Conservation (phyloP, 164 flowering plant species). For the Stephania cephalantha region DNA sequence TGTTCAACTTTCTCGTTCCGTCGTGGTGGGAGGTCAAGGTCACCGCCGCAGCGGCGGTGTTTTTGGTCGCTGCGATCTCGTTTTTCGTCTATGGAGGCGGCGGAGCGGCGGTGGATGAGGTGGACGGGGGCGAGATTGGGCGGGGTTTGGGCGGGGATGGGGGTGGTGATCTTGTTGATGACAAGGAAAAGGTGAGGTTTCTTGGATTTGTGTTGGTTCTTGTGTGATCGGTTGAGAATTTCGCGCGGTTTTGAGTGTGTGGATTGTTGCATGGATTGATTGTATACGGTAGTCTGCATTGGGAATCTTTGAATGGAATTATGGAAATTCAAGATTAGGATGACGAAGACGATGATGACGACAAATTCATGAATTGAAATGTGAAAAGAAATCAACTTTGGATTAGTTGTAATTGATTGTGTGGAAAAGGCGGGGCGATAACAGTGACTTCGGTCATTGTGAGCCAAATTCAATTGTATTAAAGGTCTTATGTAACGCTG, state of each 20-base stretch:
- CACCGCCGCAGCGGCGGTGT: conserved; percentile 56
- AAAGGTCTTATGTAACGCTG: neutral
- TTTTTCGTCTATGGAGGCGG: conserved; percentile 32
- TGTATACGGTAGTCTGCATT: neutral
- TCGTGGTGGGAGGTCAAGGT: conserved; percentile 87
- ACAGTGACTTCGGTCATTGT: neutral
- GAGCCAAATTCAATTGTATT: neutral
- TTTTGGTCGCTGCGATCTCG: conserved; percentile 50
- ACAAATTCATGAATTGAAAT: neutral
- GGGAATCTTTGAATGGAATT: neutral
- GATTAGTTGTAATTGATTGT: neutral
- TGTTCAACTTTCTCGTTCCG: conserved; percentile 50
- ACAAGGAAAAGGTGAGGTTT: conserved; percentile 38
- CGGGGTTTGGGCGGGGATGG: conserved; percentile 16
- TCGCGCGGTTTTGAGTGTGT: neutral
- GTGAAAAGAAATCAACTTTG: neutral
- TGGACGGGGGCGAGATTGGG: conserved; percentile 10
- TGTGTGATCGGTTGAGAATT: neutral
- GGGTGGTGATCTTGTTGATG: conserved; percentile 25
- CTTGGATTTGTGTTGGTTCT: neutral
- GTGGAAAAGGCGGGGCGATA: neutral
- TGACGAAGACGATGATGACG: neutral
- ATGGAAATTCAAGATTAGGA: neutral
- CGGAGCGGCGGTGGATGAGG: conserved; percentile 8
- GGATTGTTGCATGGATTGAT: neutral